phyloP scores from a whole-genome alignment of 75 land plant genomes.

The Ceratopteris richardii region DNA sequence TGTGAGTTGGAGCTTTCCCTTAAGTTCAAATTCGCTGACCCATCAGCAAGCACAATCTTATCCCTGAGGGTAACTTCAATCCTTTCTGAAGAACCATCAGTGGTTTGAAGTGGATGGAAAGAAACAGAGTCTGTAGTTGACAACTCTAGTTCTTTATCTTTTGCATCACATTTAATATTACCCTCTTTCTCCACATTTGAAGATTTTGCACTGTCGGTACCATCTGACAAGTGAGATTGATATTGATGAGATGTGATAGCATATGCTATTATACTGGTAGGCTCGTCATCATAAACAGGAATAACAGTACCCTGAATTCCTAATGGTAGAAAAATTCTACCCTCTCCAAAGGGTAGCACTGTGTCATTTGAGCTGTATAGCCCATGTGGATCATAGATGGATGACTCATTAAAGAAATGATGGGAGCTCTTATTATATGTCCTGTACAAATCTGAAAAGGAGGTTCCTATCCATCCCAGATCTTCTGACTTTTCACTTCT shows the following conservation, averaged over 20 bases:
- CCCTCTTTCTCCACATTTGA: slow-evolving; percentile 11
- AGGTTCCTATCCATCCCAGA: slow-evolving; percentile 31
- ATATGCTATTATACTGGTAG: slow-evolving; percentile 86
- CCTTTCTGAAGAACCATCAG: slow-evolving; percentile 26
- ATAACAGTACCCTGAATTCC: slow-evolving; percentile 54
- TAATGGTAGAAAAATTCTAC: slow-evolving; percentile 47
- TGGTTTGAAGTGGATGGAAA: slow-evolving; percentile 22
- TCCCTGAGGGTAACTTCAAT: not conserved
- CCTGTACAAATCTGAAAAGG: slow-evolving; percentile 41
- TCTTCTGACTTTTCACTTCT: slow-evolving; percentile 27
- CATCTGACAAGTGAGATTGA: slow-evolving; percentile 36
- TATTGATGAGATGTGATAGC: slow-evolving; percentile 59
- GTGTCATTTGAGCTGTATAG: slow-evolving; percentile 27
- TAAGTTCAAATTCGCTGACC: slow-evolving; percentile 9
- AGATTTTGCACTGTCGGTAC: too few relatives aligned
- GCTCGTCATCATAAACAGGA: slow-evolving; percentile 82
- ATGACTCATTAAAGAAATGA: not conserved
- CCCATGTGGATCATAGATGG: slow-evolving; percentile 26
- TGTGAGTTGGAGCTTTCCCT: slow-evolving; percentile 27
- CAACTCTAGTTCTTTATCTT: slow-evolving; percentile 20
- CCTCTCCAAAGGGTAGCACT: slow-evolving; percentile 29
- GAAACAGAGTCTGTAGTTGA: slow-evolving; percentile 19
- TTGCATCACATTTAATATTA: slow-evolving; percentile 31
- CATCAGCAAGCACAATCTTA: slow-evolving; percentile 40
- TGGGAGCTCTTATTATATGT: slow-evolving; percentile 29